phyloP scores from a whole-genome alignment of 805 yeast genomes.

The Candida orba region DNA sequence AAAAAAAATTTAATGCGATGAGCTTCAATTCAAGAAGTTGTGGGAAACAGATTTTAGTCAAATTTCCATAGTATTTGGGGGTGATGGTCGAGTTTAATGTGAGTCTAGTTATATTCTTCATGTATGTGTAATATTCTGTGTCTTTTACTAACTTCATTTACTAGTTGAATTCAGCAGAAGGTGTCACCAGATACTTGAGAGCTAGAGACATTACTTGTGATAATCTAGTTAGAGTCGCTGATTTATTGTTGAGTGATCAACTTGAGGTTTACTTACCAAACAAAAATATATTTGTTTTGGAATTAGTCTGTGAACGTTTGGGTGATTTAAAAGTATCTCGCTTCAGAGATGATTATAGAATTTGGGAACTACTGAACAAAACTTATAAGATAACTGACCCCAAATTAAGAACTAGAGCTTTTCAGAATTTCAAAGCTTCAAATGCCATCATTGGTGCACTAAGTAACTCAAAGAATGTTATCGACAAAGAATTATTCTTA shows the following conservation, averaged over 20 bases:
- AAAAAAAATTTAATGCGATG: constrained; percentile 6
- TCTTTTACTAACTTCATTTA: neutral
- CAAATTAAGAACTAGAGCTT: constrained; percentile 31
- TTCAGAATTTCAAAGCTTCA: constrained; percentile 36
- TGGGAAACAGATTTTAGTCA: too few relatives aligned
- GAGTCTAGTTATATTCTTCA: neutral
- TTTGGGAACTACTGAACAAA: constrained; percentile 45
- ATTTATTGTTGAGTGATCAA: constrained; percentile 27
- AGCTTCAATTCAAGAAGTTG: too few relatives aligned
- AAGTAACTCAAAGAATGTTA: neutral
- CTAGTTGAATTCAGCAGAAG: constrained; percentile 32
- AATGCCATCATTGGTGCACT: constrained; percentile 27
- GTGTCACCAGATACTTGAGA: constrained; percentile 50
- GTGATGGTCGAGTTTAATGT: neutral
- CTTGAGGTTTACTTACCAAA: constrained; percentile 46
- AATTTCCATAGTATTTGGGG: too few relatives aligned
- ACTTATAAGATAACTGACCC: constrained; percentile 31
- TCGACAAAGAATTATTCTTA: neutral
- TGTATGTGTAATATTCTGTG: neutral
- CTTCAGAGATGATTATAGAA: constrained; percentile 35
- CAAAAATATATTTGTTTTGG: constrained; percentile 45
- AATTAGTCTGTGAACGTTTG: constrained; percentile 53
- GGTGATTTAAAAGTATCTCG: constrained; percentile 36
- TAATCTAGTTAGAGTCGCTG: constrained; percentile 33
- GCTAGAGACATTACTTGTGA: constrained; percentile 39